These are phyloP conservation scores for Globisporangium recalcitrans DNA, from an alignment of 352 stramenopile genomes.

Conservation along the genomic window DNA sequence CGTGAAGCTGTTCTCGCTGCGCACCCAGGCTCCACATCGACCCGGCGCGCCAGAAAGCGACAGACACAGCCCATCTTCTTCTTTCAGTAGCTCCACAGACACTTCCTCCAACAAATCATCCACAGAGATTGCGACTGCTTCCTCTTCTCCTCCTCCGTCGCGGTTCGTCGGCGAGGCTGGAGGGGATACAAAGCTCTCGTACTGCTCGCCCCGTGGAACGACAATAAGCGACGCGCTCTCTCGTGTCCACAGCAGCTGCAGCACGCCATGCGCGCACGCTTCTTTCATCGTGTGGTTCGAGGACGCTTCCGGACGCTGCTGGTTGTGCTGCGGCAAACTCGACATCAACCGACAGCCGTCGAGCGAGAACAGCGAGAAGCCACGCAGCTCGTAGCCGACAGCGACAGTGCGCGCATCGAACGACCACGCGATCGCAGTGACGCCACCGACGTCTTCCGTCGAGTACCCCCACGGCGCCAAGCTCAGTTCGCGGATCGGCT, in stretches of 20 bases:
- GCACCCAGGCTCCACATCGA: conserved; percentile 75
- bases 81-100: conserved; percentile 48
- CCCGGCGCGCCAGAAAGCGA: conserved; percentile 69
- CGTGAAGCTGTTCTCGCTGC: conserved; percentile 72
- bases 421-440: conserved; percentile 67
- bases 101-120: conserved; percentile 36
- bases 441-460: conserved; percentile 42
- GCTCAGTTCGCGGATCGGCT: conserved; percentile 57
- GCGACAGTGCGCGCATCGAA: conserved; percentile 51
- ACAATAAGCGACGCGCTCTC: conserved; percentile 61
- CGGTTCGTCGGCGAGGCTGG: conserved; percentile 15
- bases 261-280: conserved; percentile 50
- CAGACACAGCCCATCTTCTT: conserved; percentile 66
- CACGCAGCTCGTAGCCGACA: conserved; percentile 64
- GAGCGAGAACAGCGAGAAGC: conserved; percentile 73
- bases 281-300: conserved; percentile 39
- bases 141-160: background rate
- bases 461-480: conserved; percentile 63
- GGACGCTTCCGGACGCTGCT: conserved; percentile 30
- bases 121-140: conserved; percentile 7
- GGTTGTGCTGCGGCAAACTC: conserved; percentile 72
- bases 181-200: conserved; percentile 26
- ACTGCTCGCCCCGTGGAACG: conserved; percentile 44
- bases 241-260: conserved; percentile 53
- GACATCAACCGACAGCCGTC: conserved; percentile 83